Evolutionary conservation across 2,329 filamentous ascomycete species (phyloP).

Genomic region (Clarireedia sp.): DNA sequence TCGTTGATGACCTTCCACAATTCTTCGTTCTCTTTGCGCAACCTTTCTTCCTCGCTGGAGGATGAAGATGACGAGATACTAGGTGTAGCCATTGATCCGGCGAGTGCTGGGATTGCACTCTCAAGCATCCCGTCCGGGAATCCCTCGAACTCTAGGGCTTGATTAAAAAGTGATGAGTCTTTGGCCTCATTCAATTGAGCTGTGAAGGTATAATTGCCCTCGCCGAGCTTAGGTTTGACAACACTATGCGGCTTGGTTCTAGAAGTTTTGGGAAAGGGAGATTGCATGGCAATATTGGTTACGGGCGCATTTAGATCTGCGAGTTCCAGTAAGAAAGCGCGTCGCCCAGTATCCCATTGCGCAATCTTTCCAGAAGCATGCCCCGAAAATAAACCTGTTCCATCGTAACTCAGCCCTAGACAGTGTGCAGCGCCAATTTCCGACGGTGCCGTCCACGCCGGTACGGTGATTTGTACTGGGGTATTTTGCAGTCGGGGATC

Average conservation of each 20-base stretch:
- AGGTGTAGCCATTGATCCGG: slow-evolving; percentile 14
- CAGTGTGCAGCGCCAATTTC: slow-evolving; percentile 52
- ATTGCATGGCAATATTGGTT: slow-evolving; percentile 70
- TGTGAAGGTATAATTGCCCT: slow-evolving; percentile 56
- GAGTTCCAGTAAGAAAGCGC: slow-evolving; percentile 23
- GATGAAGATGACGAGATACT: slow-evolving; percentile 5
- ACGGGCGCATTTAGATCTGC: slow-evolving; percentile 63
- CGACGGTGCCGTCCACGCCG: slow-evolving; percentile 37
- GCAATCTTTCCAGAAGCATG: slow-evolving; percentile 73
- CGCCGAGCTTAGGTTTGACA: slow-evolving; percentile 70
- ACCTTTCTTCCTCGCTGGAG: slow-evolving; percentile 31
- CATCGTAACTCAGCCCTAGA: slow-evolving; percentile 72
- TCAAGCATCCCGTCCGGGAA: slow-evolving; percentile 36
- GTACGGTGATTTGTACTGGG: slow-evolving; percentile 46
- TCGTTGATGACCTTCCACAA: slow-evolving; percentile 39
- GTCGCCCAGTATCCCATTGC: slow-evolving; percentile 62
- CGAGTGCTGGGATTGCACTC: slow-evolving; percentile 41
- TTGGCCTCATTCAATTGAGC: slow-evolving; percentile 47
- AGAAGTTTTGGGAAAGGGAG: slow-evolving; percentile 44
- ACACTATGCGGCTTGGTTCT: slow-evolving; percentile 50
- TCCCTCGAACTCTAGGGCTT: slow-evolving; percentile 18
- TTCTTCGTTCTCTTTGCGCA: slow-evolving; percentile 36
- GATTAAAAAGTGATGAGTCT: slow-evolving; percentile 13
- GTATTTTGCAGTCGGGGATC: slow-evolving; percentile 46
- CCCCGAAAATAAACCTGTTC: slow-evolving; percentile 70